These are phyloP conservation scores for Heterobasidion parviporum DNA, from an alignment of 1,284 basidiomycete species.

Conservation along the genomic window DNA sequence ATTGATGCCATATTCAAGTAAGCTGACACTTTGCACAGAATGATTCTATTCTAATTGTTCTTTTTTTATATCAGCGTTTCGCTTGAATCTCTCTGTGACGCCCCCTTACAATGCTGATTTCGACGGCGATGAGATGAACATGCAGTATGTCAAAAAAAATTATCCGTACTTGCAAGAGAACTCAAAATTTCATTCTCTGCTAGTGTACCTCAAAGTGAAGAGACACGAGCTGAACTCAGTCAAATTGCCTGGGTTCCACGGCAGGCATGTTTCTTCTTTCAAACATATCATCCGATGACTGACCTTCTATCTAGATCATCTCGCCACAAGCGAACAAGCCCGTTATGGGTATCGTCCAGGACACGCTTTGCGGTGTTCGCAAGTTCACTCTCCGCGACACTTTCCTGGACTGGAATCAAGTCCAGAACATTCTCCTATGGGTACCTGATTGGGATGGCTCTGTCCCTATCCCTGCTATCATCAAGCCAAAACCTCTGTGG, in stretches of 20 bases:
- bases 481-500: conserved; percentile 98
- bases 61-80: conserved; percentile 64
- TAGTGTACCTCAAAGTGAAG: conserved; percentile 96
- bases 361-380: conserved; percentile 95
- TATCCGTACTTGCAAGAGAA: neutral
- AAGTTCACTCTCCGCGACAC: conserved; percentile 95
- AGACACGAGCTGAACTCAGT: conserved; percentile 95
- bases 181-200: conserved; percentile 6
- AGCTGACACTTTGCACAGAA: conserved; percentile 23
- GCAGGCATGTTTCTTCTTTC: conserved; percentile 46
- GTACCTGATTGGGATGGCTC: conserved; percentile 95
- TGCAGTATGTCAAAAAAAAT: conserved; percentile 69
- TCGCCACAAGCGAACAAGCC: conserved; percentile 99
- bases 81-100: conserved; percentile 93
- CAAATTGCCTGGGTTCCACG: conserved; percentile 99
- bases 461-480: conserved; percentile 87
- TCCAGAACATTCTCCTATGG: conserved; percentile 98
- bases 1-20: conserved; percentile 97
- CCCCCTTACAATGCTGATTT: conserved; percentile 97
- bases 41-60: conserved; percentile 11
- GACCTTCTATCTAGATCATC: conserved; percentile 64
- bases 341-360: conserved; percentile 99
- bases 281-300: neutral
- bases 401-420: conserved; percentile 89
- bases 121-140: conserved; percentile 99